These are phyloP conservation scores for Nemophila menziesii DNA, from an alignment of 257 asterid species.

Conservation along the genomic window DNA sequence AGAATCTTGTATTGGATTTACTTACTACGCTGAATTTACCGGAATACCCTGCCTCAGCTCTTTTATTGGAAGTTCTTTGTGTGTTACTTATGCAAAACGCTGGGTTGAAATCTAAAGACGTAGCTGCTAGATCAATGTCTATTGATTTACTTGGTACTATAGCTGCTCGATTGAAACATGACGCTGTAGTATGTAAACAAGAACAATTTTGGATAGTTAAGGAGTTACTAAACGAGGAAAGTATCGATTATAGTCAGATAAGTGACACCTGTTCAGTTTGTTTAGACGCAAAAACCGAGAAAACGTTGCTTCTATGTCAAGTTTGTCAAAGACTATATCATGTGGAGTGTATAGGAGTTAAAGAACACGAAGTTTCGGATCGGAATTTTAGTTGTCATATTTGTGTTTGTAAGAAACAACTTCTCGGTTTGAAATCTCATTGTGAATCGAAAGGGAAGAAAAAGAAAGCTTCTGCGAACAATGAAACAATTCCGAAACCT, in stretches of 20 bases:
- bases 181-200: conserved; percentile 58
- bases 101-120: conserved; percentile 85
- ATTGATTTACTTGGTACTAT: conserved; percentile 97
- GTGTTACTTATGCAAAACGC: conserved; percentile 97
- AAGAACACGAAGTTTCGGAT: conserved; percentile 47
- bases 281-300: conserved; percentile 42
- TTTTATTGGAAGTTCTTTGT: conserved; percentile 90
- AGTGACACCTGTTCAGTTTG: conserved; percentile 70
- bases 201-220: conserved; percentile 80
- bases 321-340: conserved; percentile 76
- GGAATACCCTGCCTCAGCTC: conserved; percentile 93
- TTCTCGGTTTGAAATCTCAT: conserved; percentile 51
- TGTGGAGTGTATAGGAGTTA: conserved; percentile 68
- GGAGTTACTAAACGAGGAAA: conserved; percentile 36
- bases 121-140: conserved; percentile 86
- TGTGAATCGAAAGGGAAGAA: conserved; percentile 44
- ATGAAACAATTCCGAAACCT: conserved; percentile 36
- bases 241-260: conserved; percentile 24
- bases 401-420: conserved; percentile 75
- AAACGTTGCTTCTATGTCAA: conserved; percentile 47
- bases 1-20: conserved; percentile 88
- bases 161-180: conserved; percentile 93
- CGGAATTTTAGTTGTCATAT: conserved; percentile 47
- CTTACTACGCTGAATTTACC: conserved; percentile 84
- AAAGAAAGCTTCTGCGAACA: conserved; percentile 37